A percentile compares a stretch with the other conserved stretches of the same genome.
Conservation (phyloP, 2,329 filamentous ascomycete genomes). For the Calonectria hawksworthii region DNA sequence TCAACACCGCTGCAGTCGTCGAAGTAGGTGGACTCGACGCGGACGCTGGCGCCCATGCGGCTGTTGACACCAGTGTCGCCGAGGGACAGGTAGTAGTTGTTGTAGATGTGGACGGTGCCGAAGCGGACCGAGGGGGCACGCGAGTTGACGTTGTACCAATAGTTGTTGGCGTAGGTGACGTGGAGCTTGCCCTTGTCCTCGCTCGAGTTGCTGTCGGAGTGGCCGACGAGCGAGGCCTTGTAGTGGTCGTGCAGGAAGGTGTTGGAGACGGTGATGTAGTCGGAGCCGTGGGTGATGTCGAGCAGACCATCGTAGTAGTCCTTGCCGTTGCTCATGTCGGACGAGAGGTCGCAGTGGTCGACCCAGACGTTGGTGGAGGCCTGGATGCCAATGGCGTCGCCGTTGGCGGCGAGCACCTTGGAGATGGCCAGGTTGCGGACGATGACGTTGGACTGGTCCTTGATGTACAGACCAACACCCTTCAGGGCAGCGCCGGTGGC, state of each 20-base stretch:
- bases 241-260: slow-evolving; percentile 56
- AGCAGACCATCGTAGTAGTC: slow-evolving; percentile 79
- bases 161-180: slow-evolving; percentile 77
- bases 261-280: slow-evolving; percentile 68
- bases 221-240: slow-evolving; percentile 72
- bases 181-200: slow-evolving; percentile 74
- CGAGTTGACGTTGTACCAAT: slow-evolving; percentile 75
- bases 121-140: slow-evolving; percentile 75
- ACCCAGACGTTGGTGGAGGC: slow-evolving; percentile 73
- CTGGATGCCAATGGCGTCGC: slow-evolving; percentile 73
- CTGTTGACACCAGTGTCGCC: slow-evolving; percentile 66
- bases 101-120: slow-evolving; percentile 73
- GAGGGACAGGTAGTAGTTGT: slow-evolving; percentile 64
- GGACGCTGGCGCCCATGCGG: slow-evolving; percentile 69
- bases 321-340: slow-evolving; percentile 72
- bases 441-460: slow-evolving; percentile 70
- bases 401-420: slow-evolving; percentile 67
- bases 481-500: slow-evolving; percentile 53
- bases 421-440: slow-evolving; percentile 73
- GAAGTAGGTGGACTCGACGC: slow-evolving; percentile 69
- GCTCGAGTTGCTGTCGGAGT: slow-evolving; percentile 68
- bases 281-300: slow-evolving; percentile 73
- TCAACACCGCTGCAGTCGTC: slow-evolving; percentile 50
- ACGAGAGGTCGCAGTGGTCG: slow-evolving; percentile 76
- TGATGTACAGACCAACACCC: slow-evolving; percentile 67